phyloP scores from a whole-genome alignment of 441 rosid genomes.

The Populus tomentosa region DNA sequence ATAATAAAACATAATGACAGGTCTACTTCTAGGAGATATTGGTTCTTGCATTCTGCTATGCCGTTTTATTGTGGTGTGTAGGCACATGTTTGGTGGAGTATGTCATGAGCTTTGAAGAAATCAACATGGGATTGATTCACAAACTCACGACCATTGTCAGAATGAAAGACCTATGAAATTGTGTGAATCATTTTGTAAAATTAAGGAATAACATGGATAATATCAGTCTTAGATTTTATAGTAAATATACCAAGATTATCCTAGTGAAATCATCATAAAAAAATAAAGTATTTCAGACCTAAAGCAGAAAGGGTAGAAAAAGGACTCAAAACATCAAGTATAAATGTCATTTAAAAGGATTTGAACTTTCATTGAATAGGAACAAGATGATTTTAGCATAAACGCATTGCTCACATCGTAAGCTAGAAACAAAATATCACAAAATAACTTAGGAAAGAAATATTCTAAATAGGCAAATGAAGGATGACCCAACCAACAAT shows the following conservation, averaged over 20 bases:
- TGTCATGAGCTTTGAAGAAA: neutral
- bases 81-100: neutral
- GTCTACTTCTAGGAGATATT: neutral
- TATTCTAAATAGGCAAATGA: neutral
- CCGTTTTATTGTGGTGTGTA: neutral
- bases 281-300: neutral
- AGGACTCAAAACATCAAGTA: neutral
- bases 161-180: neutral
- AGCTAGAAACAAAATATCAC: neutral
- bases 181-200: neutral
- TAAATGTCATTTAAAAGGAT: too few relatives aligned
- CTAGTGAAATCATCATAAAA: conserved; percentile 1
- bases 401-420: neutral
- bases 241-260: neutral
- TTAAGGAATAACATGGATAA: neutral
- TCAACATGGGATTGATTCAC: neutral
- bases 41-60: neutral
- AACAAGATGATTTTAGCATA: neutral
- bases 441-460: neutral
- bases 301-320: neutral
- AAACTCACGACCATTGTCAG: neutral
- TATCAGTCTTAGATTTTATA: neutral
- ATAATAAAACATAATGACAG: neutral
- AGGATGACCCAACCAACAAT: neutral
- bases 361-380: too few relatives aligned